phyloP scores from a whole-genome alignment of 345 rosid genomes.

The Isatis tinctoria region DNA sequence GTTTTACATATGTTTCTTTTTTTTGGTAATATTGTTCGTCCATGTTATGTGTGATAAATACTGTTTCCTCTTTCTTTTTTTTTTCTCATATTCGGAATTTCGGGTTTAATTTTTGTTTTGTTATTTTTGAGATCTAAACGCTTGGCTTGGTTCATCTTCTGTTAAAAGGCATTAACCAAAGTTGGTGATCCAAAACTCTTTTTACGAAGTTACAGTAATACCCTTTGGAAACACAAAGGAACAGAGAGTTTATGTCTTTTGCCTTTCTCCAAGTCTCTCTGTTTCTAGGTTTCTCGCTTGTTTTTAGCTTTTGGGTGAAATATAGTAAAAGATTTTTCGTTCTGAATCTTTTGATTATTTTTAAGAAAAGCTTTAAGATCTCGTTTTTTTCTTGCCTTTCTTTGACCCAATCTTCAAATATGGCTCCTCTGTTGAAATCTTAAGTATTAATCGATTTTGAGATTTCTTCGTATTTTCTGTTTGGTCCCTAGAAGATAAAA shows the following conservation, averaged over 20 bases:
- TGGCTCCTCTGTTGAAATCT: not conserved
- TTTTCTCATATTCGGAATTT: not conserved
- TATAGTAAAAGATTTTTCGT: not conserved
- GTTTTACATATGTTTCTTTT: not conserved
- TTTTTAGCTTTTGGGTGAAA: conserved; percentile 3
- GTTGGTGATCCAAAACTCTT: conserved; percentile 19
- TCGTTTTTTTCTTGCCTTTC: not conserved
- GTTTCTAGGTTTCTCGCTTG: conserved; percentile 15
- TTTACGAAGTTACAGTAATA: conserved; percentile 14
- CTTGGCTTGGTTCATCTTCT: conserved; percentile 17
- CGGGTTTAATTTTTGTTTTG: not conserved
- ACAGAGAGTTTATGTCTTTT: conserved; percentile 5
- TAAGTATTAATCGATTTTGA: not conserved
- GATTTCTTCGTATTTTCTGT: conserved; percentile 13
- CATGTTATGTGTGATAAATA: conserved; percentile 7
- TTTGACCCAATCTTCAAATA: conserved; percentile 26
- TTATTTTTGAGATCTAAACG: conserved; percentile 9
- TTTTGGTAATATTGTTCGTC: not conserved
- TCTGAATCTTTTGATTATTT: not conserved
- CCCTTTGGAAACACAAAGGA: conserved; percentile 16
- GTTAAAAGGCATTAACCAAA: not conserved
- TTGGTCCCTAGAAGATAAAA: conserved; percentile 21
- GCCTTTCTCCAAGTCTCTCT: conserved; percentile 18
- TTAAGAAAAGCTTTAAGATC: not conserved
- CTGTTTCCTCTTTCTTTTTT: not conserved